Evolutionary conservation across 352 stramenopile genomes (phyloP).

Genomic region (Thalassiosira exigua): DNA sequence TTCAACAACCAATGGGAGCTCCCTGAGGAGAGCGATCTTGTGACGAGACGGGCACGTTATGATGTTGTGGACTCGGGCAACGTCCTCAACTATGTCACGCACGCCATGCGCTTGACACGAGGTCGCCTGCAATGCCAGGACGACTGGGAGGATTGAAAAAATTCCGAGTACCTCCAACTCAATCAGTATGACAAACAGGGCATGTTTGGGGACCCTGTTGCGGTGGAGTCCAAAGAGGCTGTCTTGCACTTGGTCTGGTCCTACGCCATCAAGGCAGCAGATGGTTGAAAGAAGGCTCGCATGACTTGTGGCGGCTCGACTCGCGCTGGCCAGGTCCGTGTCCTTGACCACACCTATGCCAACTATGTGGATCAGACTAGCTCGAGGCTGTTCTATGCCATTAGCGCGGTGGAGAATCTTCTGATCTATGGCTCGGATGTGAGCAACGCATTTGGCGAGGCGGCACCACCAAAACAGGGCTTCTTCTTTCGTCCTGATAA

Average conservation of each 20-base stretch:
- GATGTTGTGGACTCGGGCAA: not conserved
- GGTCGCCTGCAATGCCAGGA: conserved; percentile 25
- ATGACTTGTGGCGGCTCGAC: conserved; percentile 43
- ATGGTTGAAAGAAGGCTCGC: conserved; percentile 31
- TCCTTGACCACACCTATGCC: conserved; percentile 43
- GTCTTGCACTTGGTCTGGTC: conserved; percentile 41
- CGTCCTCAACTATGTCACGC: not conserved
- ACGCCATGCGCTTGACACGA: conserved; percentile 13
- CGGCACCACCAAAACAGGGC: conserved; percentile 26
- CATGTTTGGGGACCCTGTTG: conserved; percentile 53
- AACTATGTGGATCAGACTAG: conserved; percentile 51
- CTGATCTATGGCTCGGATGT: conserved; percentile 46
- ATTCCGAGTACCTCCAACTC: conserved; percentile 47
- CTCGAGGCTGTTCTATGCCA: conserved; percentile 48
- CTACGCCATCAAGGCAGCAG: conserved; percentile 35
- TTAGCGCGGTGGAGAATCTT: conserved; percentile 21
- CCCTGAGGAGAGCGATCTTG: no score
- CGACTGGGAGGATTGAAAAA: conserved; percentile 53
- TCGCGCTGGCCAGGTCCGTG: conserved; percentile 21
- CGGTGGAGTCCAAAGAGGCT: not conserved
- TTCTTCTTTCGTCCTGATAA: conserved; percentile 26
- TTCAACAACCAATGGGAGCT: no score
- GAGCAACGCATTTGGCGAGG: conserved; percentile 53
- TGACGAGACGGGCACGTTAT: no score
- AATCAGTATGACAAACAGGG: conserved; percentile 50